Evolutionary conservation across 805 yeast species (phyloP).

Genomic region (Sungouiozyma intestinalis): DNA sequence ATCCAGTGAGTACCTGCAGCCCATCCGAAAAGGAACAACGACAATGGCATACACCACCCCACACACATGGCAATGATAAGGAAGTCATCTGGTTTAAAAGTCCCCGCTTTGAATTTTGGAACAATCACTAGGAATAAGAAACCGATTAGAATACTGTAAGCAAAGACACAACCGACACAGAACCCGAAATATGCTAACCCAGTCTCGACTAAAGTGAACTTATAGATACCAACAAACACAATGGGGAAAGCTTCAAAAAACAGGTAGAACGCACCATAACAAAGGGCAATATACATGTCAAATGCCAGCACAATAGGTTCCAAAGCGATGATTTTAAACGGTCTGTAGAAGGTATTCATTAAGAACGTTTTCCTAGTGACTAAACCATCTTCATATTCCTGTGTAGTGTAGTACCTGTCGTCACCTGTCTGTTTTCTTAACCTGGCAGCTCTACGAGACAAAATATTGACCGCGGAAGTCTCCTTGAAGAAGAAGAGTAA

Average conservation of each 20-base stretch:
- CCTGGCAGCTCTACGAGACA: conserved; percentile 36
- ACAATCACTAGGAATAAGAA: conserved; percentile 22
- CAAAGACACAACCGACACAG: conserved; percentile 36
- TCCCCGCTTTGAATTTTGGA: conserved; percentile 19
- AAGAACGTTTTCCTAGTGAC: conserved; percentile 14
- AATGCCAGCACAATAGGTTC: conserved; percentile 52
- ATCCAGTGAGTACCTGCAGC: conserved; percentile 41
- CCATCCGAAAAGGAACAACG: conserved; percentile 44
- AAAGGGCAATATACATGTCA: conserved; percentile 40
- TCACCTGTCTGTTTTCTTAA: conserved; percentile 42
- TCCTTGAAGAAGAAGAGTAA: conserved; percentile 39
- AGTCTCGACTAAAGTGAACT: conserved; percentile 37
- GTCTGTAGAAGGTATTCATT: conserved; percentile 36
- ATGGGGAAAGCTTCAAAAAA: conserved; percentile 58
- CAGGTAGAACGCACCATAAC: conserved; percentile 43
- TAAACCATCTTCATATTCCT: conserved; percentile 28
- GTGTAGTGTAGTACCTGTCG: conserved; percentile 33
- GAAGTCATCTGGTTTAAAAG: conserved; percentile 34
- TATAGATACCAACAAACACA: conserved; percentile 35
- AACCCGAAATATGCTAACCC: conserved; percentile 41
- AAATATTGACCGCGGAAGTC: conserved; percentile 35
- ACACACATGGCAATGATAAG: conserved; percentile 35
- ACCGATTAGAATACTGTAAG: conserved; percentile 25
- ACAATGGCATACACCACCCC: conserved; percentile 32
- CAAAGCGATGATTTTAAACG: conserved; percentile 36